Evolutionary conservation across 2,329 filamentous ascomycete genomes (phyloP).

Genomic region (Colletotrichum acutatum): DNA sequence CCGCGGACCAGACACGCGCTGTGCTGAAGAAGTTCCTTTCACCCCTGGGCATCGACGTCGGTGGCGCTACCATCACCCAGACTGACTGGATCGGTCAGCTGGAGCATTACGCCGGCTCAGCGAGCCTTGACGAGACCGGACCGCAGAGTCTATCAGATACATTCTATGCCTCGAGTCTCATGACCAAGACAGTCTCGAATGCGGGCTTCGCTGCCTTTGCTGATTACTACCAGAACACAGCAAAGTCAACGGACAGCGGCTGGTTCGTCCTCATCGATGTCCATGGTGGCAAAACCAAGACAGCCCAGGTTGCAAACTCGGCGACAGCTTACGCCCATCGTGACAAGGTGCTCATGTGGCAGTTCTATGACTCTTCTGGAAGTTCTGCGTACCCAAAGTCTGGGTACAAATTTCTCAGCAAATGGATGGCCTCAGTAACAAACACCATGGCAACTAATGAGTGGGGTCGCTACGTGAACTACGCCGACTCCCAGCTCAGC

Average conservation of each 20-base stretch:
- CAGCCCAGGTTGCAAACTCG: conserved; percentile 41
- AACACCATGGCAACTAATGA: conserved; percentile 46
- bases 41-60: conserved; percentile 1
- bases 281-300: conserved; percentile 48
- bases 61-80: background rate
- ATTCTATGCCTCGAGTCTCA: conserved; percentile 45
- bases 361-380: conserved; percentile 56
- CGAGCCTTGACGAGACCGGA: conserved; percentile 39
- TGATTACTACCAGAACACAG: conserved; percentile 42
- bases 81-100: conserved; percentile 42
- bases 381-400: conserved; percentile 44
- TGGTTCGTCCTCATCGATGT: conserved; percentile 50
- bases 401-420: conserved; percentile 52
- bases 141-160: conserved; percentile 41
- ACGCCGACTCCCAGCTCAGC: conserved; percentile 60
- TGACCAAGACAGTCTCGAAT: conserved; percentile 41
- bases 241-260: conserved; percentile 38
- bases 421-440: conserved; percentile 52
- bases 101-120: conserved; percentile 21
- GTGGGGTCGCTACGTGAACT: conserved; percentile 65
- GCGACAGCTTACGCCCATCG: conserved; percentile 52
- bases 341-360: conserved; percentile 60
- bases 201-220: conserved; percentile 39
- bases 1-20: conserved; percentile 23
- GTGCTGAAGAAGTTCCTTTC: conserved; percentile 17